Conservation (phyloP, 2,329 filamentous ascomycete species). For the Pestalotiopsis sp. region DNA sequence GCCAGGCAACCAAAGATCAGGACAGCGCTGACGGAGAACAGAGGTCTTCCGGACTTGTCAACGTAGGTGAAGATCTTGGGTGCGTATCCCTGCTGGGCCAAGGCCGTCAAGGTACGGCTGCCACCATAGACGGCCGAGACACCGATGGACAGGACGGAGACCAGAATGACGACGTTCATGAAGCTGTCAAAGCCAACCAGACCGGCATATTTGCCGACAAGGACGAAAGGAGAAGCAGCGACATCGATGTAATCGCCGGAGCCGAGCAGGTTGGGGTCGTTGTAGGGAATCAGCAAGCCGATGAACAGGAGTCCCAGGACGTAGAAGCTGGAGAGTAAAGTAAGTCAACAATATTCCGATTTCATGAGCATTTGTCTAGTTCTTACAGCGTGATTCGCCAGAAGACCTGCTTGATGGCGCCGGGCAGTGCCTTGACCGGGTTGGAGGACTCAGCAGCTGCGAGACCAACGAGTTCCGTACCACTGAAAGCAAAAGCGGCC, state of each 20-base stretch:
- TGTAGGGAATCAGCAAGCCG: constrained; percentile 50
- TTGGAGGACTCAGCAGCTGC: constrained; percentile 73
- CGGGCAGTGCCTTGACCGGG: constrained; percentile 73
- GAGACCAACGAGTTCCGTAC: constrained; percentile 75
- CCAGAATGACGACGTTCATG: constrained; percentile 62
- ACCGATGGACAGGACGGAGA: constrained; percentile 61
- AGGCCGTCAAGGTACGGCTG: constrained; percentile 59
- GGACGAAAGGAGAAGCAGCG: constrained; percentile 58
- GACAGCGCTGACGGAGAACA: constrained; percentile 49
- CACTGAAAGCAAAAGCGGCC: constrained; percentile 71
- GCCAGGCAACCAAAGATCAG: constrained; percentile 54
- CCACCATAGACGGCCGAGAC: constrained; percentile 63
- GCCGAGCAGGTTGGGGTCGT: constrained; percentile 48
- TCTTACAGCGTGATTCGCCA: constrained; percentile 55
- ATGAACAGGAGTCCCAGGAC: constrained; percentile 55
- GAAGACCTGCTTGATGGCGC: constrained; percentile 79
- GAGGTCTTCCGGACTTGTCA: constrained; percentile 58
- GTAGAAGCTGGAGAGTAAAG: constrained; percentile 43
- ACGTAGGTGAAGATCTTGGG: constrained; percentile 60
- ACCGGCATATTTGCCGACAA: constrained; percentile 56
- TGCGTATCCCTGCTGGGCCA: constrained; percentile 62
- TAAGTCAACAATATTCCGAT: constrained; percentile 9
- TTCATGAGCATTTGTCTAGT: background rate
- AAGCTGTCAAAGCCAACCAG: constrained; percentile 55
- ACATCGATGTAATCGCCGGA: constrained; percentile 47